Base-by-base conservation (phyloP, 805 yeast genomes). In the Kuraishia borneana region DNA sequence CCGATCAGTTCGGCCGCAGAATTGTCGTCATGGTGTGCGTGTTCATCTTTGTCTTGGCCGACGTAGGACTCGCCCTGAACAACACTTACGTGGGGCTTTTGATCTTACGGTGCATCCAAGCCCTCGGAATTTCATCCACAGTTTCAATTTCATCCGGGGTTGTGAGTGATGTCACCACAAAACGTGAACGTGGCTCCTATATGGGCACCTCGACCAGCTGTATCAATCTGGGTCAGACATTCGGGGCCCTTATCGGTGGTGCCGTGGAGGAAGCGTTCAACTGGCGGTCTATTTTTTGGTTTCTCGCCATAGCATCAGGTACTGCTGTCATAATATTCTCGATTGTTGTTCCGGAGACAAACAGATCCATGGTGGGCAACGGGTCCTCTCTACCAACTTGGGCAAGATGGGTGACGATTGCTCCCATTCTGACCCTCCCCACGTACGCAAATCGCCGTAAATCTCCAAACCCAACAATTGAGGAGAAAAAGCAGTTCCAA, bases 261-360 rank as follows among this genome's bases (percentile, higher is more conserved):
- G 56, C 59, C 1, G 45, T 71, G 49, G 83, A 61, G 37, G 68
- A 68, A 6, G 63, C 62, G 3, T 60, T 70, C 40, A 63, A 73
- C 14, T 85, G 95, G 95, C 63, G 88, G 44, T 73, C 85, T 0
- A 70, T 78, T n/a, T 81, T 82, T 45, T 74, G 84, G 74, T 82
- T 85, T 41, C 54, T 82, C 34, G 74, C 82, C 1, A 75, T 80
- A 19, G 73, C 80, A 7, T 70, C 79, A 21, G 78, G 78, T 3
- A 38, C 53, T 2, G 60, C 72, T 3, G 39, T 65, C 1, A 1
- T 51, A 1, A 13, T 51, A 2, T 47, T 58, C 2, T 37, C 63
- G 3, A 22, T 67, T 5, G 37, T 65, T 3, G 52, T 85, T 13
- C 94, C 95, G 1, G 95, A 87, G 48, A 87, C 95, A 0, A 68